Evolutionary conservation across 2,329 filamentous ascomycete species (phyloP).

Genomic region (Xylaria sp.): DNA sequence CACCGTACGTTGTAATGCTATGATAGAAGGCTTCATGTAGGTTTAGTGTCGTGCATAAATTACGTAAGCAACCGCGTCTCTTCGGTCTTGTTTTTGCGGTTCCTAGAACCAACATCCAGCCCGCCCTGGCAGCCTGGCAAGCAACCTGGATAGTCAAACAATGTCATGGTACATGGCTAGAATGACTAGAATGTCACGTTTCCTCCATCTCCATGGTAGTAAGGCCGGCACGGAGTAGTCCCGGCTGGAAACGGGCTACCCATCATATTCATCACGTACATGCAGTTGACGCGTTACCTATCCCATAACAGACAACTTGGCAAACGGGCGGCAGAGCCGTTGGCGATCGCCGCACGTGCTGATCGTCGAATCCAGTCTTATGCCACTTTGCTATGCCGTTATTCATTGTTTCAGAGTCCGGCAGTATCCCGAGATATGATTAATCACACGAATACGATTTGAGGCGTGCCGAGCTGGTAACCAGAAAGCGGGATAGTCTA

Average conservation of each 20-base stretch:
- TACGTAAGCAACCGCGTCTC: neutral
- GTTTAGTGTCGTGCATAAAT: neutral
- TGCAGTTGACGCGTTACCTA: constrained; percentile 18
- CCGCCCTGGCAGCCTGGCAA: constrained; percentile 6
- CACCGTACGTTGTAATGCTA: too few relatives aligned
- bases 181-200: too few relatives aligned
- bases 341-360: constrained; percentile 29
- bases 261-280: too few relatives aligned
- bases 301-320: constrained; percentile 18
- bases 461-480: constrained; percentile 15
- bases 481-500: constrained; percentile 13
- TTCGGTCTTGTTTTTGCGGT: neutral
- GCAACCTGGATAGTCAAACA: neutral
- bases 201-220: too few relatives aligned
- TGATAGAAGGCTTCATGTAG: neutral
- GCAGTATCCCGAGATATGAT: constrained; percentile 2
- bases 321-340: constrained; percentile 23
- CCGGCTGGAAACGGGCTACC: too few relatives aligned
- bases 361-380: constrained; percentile 27
- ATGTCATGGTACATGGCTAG: too few relatives aligned
- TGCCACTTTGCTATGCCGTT: constrained; percentile 26
- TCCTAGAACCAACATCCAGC: neutral
- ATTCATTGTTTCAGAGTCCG: neutral
- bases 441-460: constrained; percentile 20
- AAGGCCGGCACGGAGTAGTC: too few relatives aligned